Evolutionary conservation across 768 basidiomycete species (phyloP), one percentile per base, ranked within the genome.

Genomic region (Kwoniella newhampshirensis): DNA sequence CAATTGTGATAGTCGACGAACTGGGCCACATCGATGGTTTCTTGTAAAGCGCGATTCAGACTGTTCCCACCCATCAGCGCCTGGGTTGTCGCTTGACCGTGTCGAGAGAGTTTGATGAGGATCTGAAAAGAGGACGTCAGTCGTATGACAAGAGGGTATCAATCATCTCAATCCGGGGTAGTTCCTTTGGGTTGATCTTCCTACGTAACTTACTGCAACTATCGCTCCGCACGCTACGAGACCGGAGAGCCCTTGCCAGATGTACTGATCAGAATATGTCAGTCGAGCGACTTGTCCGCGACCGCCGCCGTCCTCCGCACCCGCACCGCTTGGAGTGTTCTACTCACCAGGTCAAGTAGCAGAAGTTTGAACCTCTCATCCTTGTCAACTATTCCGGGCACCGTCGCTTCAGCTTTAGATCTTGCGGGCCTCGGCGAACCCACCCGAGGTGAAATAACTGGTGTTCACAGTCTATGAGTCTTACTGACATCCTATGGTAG

Each of bases 191-290:
- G 25, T 21, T 8, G 43, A 30, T 27, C 1, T 37, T 36, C 32
- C 51, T 15, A 41, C 26, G 35, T 48, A 40, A 43, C 48, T 8
- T 15, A 58, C 56, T n/a, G 48, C 25, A 8, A 59, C n/a, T n/a
- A 66, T 57, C 4, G 64, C 25, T 6, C 51, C 25, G 8, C 45
- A 56, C 9, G 64, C 59, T 15, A 66, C 52, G 21, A 60, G 12
- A 39, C 64, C 51, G 32, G 64, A 59, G 15, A 66, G 52, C 18
- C 55, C 49, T 42, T 66, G 64, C 64, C 64, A 66, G 27, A 66
- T 44, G 35, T 62, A 66, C 63, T 64, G 37, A 35, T 2, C 17
- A 11, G 15, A 21, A 12, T 11, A 18, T 21, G 26, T n/a, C 21
- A n/a, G 28, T 42, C 26, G 15, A 20, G 26, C 18, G 23, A 35